Percentiles rank a stretch among this genome's conserved stretches.
phyloP scores from a whole-genome alignment of 176 grass and related monocot species.

The Aegilops tauschii region DNA sequence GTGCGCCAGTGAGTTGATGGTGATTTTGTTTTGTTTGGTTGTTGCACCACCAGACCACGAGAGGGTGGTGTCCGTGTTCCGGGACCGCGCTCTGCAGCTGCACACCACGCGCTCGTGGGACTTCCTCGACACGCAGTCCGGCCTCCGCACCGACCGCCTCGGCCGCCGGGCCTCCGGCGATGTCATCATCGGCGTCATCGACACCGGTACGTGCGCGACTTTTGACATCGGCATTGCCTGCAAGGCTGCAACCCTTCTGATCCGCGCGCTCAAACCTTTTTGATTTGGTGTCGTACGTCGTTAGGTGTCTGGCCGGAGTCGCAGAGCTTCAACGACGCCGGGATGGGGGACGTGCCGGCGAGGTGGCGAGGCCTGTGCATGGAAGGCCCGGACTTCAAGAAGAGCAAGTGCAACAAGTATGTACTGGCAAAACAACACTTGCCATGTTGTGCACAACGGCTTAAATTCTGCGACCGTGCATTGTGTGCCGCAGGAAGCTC shows the following conservation, averaged over 20 bases:
- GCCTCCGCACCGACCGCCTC: constrained; percentile 59
- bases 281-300: neutral
- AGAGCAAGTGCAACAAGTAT: constrained; percentile 67
- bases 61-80: constrained; percentile 80
- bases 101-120: constrained; percentile 97
- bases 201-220: constrained; percentile 46
- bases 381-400: constrained; percentile 98
- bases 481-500: constrained; percentile 58
- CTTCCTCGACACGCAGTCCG: constrained; percentile 76
- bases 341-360: constrained; percentile 62
- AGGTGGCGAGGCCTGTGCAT: constrained; percentile 92
- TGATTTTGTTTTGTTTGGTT: no score
- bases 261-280: no score
- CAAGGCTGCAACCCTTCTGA: neutral
- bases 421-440: constrained; percentile 19
- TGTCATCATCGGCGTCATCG: constrained; percentile 76
- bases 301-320: constrained; percentile 90
- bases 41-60: constrained; percentile 47
- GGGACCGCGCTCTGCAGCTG: constrained; percentile 73
- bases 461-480: neutral
- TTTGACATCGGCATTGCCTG: neutral
- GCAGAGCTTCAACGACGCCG: constrained; percentile 78
- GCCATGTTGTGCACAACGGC: neutral
- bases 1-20: neutral
- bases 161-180: constrained; percentile 66